phyloP scores from a whole-genome alignment of 2,329 filamentous ascomycete genomes.

The Ophiocordyceps camponoti-floridani region DNA sequence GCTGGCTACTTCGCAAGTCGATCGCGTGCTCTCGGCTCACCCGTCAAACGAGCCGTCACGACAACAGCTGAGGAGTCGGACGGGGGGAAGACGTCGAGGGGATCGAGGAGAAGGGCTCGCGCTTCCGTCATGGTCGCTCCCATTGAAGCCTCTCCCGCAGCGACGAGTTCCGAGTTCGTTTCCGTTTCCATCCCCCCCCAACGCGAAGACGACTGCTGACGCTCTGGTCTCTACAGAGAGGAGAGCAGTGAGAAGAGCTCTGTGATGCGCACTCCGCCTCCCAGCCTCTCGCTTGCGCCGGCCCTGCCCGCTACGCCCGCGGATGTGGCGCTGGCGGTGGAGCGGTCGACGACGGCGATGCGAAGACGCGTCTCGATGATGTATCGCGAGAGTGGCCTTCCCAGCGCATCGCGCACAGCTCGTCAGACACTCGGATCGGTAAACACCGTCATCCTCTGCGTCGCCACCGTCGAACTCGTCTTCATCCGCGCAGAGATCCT shows the following conservation, averaged over 20 bases:
- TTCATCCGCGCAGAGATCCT: slow-evolving; percentile 55
- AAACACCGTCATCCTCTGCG: slow-evolving; percentile 48
- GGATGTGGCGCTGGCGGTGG: slow-evolving; percentile 58
- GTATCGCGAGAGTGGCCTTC: slow-evolving; percentile 48
- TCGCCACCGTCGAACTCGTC: slow-evolving; percentile 51
- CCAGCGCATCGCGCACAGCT: slow-evolving; percentile 44
- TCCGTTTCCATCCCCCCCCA: too few relatives aligned
- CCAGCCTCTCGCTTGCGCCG: slow-evolving; percentile 32
- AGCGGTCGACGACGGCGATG: slow-evolving; percentile 48
- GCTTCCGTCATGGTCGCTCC: neutral
- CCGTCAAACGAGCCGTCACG: slow-evolving; percentile 31
- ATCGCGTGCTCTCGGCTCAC: slow-evolving; percentile 38
- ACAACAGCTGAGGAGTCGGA: slow-evolving; percentile 19
- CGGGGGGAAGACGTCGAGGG: slow-evolving; percentile 24
- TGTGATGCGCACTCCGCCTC: slow-evolving; percentile 20
- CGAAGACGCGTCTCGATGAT: slow-evolving; percentile 46
- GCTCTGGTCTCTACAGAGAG: too few relatives aligned
- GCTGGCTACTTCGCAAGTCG: slow-evolving; percentile 60
- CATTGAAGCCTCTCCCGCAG: neutral
- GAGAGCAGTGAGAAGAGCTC: too few relatives aligned
- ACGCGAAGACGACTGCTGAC: too few relatives aligned
- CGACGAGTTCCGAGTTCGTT: neutral
- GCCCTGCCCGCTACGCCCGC: slow-evolving; percentile 68
- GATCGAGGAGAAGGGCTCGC: slow-evolving; percentile 19
- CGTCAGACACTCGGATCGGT: slow-evolving; percentile 59